Evolutionary conservation across 495 filamentous ascomycete species (phyloP), one percentile per base, ranked within the genome.

Genomic region (Neurospora sp.): DNA sequence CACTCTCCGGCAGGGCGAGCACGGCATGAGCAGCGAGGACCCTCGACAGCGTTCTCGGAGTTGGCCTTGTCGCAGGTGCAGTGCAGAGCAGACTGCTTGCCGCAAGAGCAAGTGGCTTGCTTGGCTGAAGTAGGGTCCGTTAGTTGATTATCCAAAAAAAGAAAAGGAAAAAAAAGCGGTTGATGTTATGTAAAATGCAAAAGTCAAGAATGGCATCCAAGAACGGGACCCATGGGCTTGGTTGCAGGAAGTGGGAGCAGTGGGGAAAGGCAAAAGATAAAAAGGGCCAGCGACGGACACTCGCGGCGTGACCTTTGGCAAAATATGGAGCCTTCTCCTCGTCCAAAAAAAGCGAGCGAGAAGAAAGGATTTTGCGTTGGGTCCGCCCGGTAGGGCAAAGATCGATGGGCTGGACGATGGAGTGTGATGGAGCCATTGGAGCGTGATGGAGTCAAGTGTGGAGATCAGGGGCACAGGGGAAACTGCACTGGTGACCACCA

Each of bases 11-110:
- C 91, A 18, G 92, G 91, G 60, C 94, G 91, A 74, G 79, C 82
- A 40, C 93, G 88, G 84, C 94, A 97, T 35, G 92, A 94, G 87
- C 94, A 97, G 71, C 93, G 86, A 35, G 93, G 86, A n/a, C 93
- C 93, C 5, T 83, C 81, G 38, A 91, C 74, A 5, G 80, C 79
- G 85, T 97, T 97, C 87, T 98, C 95, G 5, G 86, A 81, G 4
- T 86, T 75, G 9, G 94, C 89, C 80, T 92, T 93, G 80, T 89
- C 90, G 85, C 95, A 98, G 72, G 85, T 90, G 87, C 95, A 98
- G 79, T 93, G 86, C 72, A 97, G 88, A 60, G 95, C 95, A 9
- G 88, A 88, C 78, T 95, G 88, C 84, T 95, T 88, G 76, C 95
- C 95, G 79, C 95, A 98, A 18, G 93, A 95, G 88, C 95, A 98